Conservation (phyloP, 2,329 filamentous ascomycete species). For the Mariannaea sp. region DNA sequence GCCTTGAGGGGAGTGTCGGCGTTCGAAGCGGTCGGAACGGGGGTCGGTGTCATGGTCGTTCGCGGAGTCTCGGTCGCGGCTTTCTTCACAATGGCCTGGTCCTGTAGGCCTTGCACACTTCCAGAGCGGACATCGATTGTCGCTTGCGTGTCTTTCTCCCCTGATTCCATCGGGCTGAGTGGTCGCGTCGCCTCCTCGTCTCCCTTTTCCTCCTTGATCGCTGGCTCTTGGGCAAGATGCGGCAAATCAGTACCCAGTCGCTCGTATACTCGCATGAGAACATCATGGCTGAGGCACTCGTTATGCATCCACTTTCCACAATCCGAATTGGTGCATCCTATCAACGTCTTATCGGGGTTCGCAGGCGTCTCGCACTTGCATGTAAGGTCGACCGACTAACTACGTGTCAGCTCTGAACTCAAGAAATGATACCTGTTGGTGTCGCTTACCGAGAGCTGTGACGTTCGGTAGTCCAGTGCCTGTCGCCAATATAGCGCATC, state of each 20-base stretch:
- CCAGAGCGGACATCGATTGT: constrained; percentile 59
- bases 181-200: constrained; percentile 45
- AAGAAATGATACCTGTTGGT: neutral
- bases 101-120: constrained; percentile 48
- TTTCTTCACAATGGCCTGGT: constrained; percentile 47
- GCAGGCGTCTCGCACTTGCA: constrained; percentile 65
- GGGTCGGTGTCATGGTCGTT: constrained; percentile 40
- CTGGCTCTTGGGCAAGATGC: constrained; percentile 47
- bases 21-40: constrained; percentile 37
- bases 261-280: constrained; percentile 55
- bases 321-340: constrained; percentile 59
- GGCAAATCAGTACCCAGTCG: constrained; percentile 57
- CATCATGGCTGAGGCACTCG: constrained; percentile 63
- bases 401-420: constrained; percentile 28
- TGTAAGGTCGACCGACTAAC: constrained; percentile 58
- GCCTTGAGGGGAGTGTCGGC: constrained; percentile 35
- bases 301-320: constrained; percentile 68
- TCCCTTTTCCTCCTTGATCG: constrained; percentile 48
- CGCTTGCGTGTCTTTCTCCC: constrained; percentile 55
- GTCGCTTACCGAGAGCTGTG: constrained; percentile 61
- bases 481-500: constrained; percentile 68
- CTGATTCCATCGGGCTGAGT: constrained; percentile 57
- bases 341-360: constrained; percentile 64
- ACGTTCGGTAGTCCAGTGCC: constrained; percentile 61
- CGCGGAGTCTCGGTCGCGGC: constrained; percentile 38